Conservation (phyloP, 2,329 filamentous ascomycete genomes). For the Fusarium domesticum region DNA sequence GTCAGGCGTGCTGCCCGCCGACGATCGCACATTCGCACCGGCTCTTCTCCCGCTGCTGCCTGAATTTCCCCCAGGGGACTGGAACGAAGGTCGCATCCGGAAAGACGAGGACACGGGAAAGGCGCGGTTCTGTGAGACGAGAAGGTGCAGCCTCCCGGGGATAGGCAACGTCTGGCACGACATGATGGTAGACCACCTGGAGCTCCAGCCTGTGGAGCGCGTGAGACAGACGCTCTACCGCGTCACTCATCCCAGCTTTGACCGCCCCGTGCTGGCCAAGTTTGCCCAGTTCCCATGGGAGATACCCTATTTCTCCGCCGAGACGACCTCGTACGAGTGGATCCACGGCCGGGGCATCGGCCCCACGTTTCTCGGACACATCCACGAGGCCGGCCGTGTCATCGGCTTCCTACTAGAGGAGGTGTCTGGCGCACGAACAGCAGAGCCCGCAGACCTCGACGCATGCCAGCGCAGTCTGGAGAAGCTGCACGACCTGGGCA, state of each 20-base stretch:
- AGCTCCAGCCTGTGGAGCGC: conserved; percentile 25
- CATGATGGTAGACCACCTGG: conserved; percentile 34
- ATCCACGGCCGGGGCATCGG: conserved; percentile 29
- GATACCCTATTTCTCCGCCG: conserved; percentile 31
- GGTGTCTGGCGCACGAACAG: conserved; percentile 23
- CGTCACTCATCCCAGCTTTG: conserved; percentile 25
- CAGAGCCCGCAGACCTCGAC: conserved; percentile 30
- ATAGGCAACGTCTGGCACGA: conserved; percentile 37
- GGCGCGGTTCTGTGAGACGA: conserved; percentile 28
- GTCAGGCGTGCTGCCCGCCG: conserved; percentile 30
- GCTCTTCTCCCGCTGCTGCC: conserved; percentile 35
- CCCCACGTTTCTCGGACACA: conserved; percentile 31
- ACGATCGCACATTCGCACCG: conserved; percentile 35
- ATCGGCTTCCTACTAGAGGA: conserved; percentile 31
- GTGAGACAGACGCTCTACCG: conserved; percentile 30
- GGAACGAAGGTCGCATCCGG: conserved; percentile 39
- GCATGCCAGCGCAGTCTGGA: conserved; percentile 27
- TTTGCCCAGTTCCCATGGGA: conserved; percentile 32
- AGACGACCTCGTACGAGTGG: conserved; percentile 33
- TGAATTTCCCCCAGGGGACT: conserved; percentile 37
- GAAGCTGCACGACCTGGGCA: conserved; percentile 31
- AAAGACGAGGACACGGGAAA: conserved; percentile 22
- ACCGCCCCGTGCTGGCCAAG: conserved; percentile 24
- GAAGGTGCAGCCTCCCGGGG: conserved; percentile 28
- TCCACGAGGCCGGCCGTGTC: conserved; percentile 32